A percentile compares a stretch with the other conserved stretches of the same genome.
Evolutionary conservation across 1,284 basidiomycete genomes (phyloP).

Genomic region (Malassezia obtusa): DNA sequence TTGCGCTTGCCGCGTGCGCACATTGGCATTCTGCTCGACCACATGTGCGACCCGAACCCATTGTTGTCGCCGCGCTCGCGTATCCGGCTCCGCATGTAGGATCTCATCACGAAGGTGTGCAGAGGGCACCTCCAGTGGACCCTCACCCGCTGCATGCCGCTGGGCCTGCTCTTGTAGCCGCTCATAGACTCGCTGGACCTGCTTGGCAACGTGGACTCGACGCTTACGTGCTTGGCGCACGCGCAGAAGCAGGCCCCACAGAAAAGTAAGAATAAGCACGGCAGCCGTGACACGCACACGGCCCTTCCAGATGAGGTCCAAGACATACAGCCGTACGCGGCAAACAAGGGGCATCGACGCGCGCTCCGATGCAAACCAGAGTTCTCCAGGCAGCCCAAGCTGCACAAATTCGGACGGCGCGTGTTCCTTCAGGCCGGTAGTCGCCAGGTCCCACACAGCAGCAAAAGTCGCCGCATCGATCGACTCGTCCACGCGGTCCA

Average conservation of each 20-base stretch:
- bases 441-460: constrained; percentile 34
- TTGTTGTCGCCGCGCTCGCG: constrained; percentile 59
- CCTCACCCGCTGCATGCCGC: not conserved
- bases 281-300: not conserved
- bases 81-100: constrained; percentile 68
- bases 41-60: constrained; percentile 79
- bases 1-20: constrained; percentile 77
- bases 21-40: constrained; percentile 89
- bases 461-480: constrained; percentile 30
- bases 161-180: constrained; percentile 30
- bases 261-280: not conserved
- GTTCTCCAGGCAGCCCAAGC: not conserved
- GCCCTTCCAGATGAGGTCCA: constrained; percentile 3
- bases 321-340: constrained; percentile 9
- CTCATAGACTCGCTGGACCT: constrained; percentile 20
- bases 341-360: constrained; percentile 9
- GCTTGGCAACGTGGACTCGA: constrained; percentile 12
- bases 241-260: constrained; percentile 5
- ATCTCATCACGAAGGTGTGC: constrained; percentile 81
- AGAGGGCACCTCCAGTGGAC: constrained; percentile 1
- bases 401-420: not conserved
- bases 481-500: constrained; percentile 14
- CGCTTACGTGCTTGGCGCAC: constrained; percentile 17
- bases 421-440: constrained; percentile 26
- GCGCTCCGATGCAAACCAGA: constrained; percentile 7